phyloP scores from a whole-genome alignment of 805 yeast species.

The Saccharomycopsis selenospora region DNA sequence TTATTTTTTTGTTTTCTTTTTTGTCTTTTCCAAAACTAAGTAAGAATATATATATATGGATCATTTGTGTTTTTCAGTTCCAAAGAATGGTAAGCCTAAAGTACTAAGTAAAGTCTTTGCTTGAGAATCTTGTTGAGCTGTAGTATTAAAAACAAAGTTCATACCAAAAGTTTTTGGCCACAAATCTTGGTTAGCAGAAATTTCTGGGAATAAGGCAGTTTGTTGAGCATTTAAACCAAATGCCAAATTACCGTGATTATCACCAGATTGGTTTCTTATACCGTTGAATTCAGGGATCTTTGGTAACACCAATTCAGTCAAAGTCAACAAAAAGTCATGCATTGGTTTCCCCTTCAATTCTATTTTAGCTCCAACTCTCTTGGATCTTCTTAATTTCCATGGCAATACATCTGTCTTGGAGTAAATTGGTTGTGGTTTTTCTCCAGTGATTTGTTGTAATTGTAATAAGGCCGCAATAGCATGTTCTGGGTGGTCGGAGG shows the following conservation, averaged over 20 bases:
- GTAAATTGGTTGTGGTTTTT: slow-evolving; percentile 64
- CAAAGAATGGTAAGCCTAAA: slow-evolving; percentile 71
- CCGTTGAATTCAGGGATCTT: slow-evolving; percentile 85
- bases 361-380: slow-evolving; percentile 85
- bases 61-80: slow-evolving; percentile 34
- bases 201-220: slow-evolving; percentile 82
- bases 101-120: slow-evolving; percentile 82
- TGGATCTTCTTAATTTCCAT: slow-evolving; percentile 84
- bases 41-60: too few species aligned
- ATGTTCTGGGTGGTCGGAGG: slow-evolving; percentile 60
- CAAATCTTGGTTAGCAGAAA: slow-evolving; percentile 80
- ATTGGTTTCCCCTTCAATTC: slow-evolving; percentile 72
- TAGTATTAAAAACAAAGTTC: slow-evolving; percentile 76
- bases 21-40: too few species aligned
- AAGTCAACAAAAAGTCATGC: slow-evolving; percentile 76
- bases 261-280: slow-evolving; percentile 66
- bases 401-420: slow-evolving; percentile 74
- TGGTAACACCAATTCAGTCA: slow-evolving; percentile 90
- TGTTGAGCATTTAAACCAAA: slow-evolving; percentile 78
- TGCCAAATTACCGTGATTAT: slow-evolving; percentile 74
- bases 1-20: too few species aligned
- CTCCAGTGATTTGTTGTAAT: slow-evolving; percentile 91
- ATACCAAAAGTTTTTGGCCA: slow-evolving; percentile 86
- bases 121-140: slow-evolving; percentile 84
- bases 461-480: slow-evolving; percentile 73